These are phyloP conservation scores for Aschersonia sp. DNA, from an alignment of 2,329 filamentous ascomycete genomes.

Conservation along the genomic window DNA sequence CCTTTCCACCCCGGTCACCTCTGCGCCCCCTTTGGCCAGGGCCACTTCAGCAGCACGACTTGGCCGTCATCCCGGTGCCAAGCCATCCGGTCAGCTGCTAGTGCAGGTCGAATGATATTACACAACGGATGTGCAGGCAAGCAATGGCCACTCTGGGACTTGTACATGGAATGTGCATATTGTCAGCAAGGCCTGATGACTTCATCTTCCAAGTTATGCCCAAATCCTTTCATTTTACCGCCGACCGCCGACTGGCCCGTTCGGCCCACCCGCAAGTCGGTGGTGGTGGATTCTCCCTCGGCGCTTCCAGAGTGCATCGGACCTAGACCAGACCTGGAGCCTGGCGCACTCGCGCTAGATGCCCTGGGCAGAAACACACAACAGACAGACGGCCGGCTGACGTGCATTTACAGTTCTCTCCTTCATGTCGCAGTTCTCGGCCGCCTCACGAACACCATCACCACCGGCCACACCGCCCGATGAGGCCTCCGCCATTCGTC, in stretches of 20 bases:
- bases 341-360: neutral
- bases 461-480: constrained; percentile 28
- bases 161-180: too few relatives aligned
- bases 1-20: neutral
- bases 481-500: constrained; percentile 17
- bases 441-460: constrained; percentile 29
- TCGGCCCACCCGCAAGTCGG: neutral
- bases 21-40: neutral
- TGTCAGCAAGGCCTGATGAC: neutral
- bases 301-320: neutral
- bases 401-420: constrained; percentile 51
- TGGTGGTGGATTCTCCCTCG: neutral
- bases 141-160: neutral
- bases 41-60: neutral
- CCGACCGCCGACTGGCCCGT: neutral
- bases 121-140: neutral
- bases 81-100: neutral
- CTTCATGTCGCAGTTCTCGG: constrained; percentile 73
- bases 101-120: neutral
- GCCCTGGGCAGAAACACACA: neutral
- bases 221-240: neutral
- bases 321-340: neutral
- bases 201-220: neutral
- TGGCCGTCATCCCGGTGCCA: neutral
- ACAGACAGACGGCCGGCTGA: constrained; percentile 2